phyloP scores from a whole-genome alignment of 495 filamentous ascomycete species.

The Neurospora sp. region DNA sequence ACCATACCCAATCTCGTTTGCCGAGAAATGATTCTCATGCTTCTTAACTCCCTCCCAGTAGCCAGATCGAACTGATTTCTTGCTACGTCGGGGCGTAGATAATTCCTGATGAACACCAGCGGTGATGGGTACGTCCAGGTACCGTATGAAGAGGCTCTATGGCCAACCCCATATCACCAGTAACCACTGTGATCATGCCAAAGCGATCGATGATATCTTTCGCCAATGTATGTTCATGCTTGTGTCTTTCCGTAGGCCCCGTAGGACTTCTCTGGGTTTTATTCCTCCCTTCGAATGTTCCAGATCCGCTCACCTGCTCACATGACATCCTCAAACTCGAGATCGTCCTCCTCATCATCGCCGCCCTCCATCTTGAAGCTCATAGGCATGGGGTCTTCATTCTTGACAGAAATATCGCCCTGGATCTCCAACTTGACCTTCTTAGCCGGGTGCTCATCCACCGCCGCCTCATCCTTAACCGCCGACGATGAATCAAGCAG shows the following conservation, averaged over 20 bases:
- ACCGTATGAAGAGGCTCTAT: neutral
- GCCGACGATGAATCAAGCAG: neutral
- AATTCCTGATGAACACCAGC: neutral
- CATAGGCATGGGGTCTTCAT: conserved; percentile 32
- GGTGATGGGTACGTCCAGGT: neutral
- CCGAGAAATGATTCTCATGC: too few species aligned
- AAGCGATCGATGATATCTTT: neutral
- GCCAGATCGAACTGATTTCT: neutral
- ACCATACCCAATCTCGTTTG: neutral
- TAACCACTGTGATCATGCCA: neutral
- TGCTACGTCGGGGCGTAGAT: neutral
- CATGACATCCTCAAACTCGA: conserved; percentile 57
- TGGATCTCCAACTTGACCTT: conserved; percentile 42
- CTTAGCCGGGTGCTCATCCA: conserved; percentile 38
- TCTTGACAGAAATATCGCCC: conserved; percentile 31
- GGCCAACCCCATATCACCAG: neutral
- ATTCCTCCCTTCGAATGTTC: neutral
- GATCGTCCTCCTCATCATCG: conserved; percentile 44
- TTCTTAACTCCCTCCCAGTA: neutral
- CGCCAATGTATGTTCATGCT: neutral
- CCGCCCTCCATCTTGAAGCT: conserved; percentile 43
- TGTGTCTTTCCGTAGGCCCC: neutral
- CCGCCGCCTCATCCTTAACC: conserved; percentile 14
- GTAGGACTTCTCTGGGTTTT: neutral
- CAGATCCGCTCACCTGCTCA: conserved; percentile 1